phyloP scores from a whole-genome alignment of 768 basidiomycete genomes.

The Brasilioporus rufonigricans region DNA sequence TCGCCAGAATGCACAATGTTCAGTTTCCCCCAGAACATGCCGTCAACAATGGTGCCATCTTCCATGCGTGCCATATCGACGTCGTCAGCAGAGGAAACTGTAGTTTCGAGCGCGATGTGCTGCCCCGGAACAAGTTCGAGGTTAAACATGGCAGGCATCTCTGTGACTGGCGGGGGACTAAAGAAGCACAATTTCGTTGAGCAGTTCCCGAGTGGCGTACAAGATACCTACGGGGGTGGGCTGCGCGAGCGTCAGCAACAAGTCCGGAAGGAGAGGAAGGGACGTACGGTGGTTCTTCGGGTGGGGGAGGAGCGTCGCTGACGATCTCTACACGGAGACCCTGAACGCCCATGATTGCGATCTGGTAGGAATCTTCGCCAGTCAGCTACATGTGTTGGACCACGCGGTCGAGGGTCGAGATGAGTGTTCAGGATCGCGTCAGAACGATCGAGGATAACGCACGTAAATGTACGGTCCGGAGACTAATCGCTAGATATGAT shows the following conservation, averaged over 20 bases:
- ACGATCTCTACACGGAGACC: conserved; percentile 85
- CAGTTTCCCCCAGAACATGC: conserved; percentile 86
- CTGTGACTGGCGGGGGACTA: conserved; percentile 69
- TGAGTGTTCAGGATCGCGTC: conserved; percentile 8
- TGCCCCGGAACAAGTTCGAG: conserved; percentile 79
- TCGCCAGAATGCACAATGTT: conserved; percentile 78
- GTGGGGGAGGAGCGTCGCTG: conserved; percentile 80
- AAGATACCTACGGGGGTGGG: conserved; percentile 47
- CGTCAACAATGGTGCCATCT: conserved; percentile 82
- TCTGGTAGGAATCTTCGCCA: conserved; percentile 85
- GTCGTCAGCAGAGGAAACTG: conserved; percentile 72
- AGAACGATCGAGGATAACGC: conserved; percentile 28
- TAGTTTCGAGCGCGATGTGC: conserved; percentile 76
- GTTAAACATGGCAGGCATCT: conserved; percentile 86
- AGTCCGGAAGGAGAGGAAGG: not conserved
- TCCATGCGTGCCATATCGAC: conserved; percentile 92
- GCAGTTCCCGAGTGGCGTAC: conserved; percentile 13
- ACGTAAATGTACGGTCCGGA: conserved; percentile 85
- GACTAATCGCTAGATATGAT: conserved; percentile 59
- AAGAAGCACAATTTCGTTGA: not conserved
- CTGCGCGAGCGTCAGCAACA: conserved; percentile 27
- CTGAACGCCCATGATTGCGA: conserved; percentile 80
- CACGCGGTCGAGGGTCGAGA: conserved; percentile 20
- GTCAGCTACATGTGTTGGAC: conserved; percentile 52
- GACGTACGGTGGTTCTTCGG: conserved; percentile 75